phyloP scores from a whole-genome alignment of 23 red algal species.

The Gracilaria caudata region DNA sequence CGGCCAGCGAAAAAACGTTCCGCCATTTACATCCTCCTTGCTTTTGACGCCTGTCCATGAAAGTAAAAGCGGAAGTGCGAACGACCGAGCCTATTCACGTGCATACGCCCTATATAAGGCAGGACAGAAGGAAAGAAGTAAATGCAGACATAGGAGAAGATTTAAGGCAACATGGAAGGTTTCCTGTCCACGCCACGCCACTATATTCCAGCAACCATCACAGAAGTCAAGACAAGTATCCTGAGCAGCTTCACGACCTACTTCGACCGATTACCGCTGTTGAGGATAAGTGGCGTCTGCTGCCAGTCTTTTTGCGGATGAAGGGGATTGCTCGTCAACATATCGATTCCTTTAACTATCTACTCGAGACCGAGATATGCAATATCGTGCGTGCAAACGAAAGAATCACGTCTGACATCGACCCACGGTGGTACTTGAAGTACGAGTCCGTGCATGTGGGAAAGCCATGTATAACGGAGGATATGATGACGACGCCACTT shows the following conservation, averaged over 20 bases:
- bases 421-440: conserved; percentile 79
- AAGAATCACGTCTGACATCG: conserved; percentile 77
- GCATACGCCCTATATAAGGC: background rate
- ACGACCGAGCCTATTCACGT: conserved; percentile 1
- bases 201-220: background rate
- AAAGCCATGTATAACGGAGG: conserved; percentile 73
- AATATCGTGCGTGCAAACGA: conserved; percentile 86
- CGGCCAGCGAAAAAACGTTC: background rate
- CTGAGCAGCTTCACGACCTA: conserved; percentile 12
- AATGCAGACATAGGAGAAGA: background rate
- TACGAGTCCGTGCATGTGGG: conserved; percentile 85
- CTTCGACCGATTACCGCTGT: conserved; percentile 58
- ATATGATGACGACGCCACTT: conserved; percentile 73
- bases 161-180: background rate
- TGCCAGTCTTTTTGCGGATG: conserved; percentile 73
- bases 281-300: conserved; percentile 62
- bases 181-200: background rate
- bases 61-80: conserved; percentile 11
- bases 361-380: conserved; percentile 82
- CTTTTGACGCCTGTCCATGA: background rate
- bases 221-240: background rate
- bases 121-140: background rate
- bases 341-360: conserved; percentile 93
- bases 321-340: conserved; percentile 90
- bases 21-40: background rate